Evolutionary conservation across 306 rosid species (phyloP), one percentile per base, ranked within the genome.

Genomic region (Gynostemma pentaphyllum): DNA sequence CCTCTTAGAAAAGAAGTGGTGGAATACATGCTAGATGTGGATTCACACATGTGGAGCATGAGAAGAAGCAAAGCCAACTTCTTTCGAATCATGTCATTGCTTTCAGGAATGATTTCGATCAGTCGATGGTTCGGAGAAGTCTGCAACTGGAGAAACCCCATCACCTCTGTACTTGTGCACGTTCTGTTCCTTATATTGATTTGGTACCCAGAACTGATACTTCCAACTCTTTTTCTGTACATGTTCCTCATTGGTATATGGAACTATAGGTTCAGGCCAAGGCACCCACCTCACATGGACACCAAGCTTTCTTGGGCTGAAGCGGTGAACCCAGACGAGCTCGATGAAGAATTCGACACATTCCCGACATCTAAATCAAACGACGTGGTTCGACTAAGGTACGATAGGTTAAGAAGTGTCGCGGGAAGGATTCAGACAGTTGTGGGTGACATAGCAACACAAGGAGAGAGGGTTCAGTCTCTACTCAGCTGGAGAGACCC

Each of bases 11-110:
- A 86, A 68, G 99, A 92, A 47, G 90, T 84, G 26, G 87, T 92
- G 21, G 99, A 92, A 72, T 92, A 82, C 88, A 92, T 92, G 99
- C 52, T 92, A 18, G 96, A 92, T 65, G 88, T 86, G 18, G 99
- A 92, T 74, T 92, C 99, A 9, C 94, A 86, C 45, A 71, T 88
- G 76, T 88, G 99, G 99, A 92, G 99, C 73, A 88, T 92, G 96
- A 84, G 99, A 69, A 82, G 94, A 74, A 92, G 99, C 88, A 92
- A 88, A 75, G 96, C 95, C 5, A 92, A 92, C 77, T 92, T 92
- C 81, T 86, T 88, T 13, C 88, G 96, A 4, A 72, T 88, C 44
- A 88, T 92, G 94, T 83, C 99, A 0, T 80, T 92, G 40, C 73
- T 92, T 57, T 84, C 99, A 0, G 80, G 85, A 11, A 26, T 79